Evolutionary conservation across 257 asterid species (phyloP).

Genomic region (Jaltomata sinuosa): DNA sequence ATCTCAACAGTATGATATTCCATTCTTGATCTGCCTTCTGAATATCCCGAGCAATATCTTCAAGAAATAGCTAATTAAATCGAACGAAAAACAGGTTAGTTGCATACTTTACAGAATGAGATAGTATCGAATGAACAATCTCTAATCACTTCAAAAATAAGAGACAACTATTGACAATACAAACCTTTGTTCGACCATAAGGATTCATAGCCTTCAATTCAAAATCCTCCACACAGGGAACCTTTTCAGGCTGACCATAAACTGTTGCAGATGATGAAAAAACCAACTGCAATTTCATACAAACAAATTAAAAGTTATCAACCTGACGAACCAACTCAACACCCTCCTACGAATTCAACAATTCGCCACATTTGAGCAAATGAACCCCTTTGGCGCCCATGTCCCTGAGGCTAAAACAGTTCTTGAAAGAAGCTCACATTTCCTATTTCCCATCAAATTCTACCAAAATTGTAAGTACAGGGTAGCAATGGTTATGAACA

Average conservation of each 20-base stretch:
- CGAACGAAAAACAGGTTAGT: not conserved
- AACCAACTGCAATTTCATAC: conserved; percentile 55
- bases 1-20: conserved; percentile 79
- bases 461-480: not conserved
- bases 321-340: not conserved
- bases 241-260: conserved; percentile 84
- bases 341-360: not conserved
- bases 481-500: not conserved
- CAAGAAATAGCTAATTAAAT: conserved; percentile 57
- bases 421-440: not conserved
- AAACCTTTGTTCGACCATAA: conserved; percentile 93
- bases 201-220: conserved; percentile 92
- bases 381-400: not conserved
- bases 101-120: not conserved
- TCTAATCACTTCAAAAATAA: not conserved
- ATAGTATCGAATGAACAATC: not conserved
- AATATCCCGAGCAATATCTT: conserved; percentile 82
- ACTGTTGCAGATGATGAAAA: conserved; percentile 97
- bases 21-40: conserved; percentile 63
- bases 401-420: not conserved
- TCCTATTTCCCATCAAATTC: not conserved
- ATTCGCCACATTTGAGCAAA: not conserved
- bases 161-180: not conserved
- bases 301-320: not conserved
- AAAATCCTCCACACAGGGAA: conserved; percentile 81